Evolutionary conservation across 2,329 filamentous ascomycete genomes (phyloP).

Genomic region (Davidsoniella virescens): DNA sequence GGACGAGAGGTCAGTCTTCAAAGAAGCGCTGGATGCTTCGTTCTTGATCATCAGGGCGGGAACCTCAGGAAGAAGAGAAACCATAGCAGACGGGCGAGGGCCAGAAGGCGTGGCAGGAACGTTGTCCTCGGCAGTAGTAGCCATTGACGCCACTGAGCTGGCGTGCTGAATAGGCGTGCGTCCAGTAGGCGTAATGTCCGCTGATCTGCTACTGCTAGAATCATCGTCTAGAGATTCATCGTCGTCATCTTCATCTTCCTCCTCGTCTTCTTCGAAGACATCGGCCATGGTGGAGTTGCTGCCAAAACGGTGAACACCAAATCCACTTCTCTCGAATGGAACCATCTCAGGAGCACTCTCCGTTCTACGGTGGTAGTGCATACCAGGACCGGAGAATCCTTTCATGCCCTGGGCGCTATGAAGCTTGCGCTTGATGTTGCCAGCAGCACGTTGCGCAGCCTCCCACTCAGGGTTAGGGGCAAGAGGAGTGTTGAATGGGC

Average conservation of each 20-base stretch:
- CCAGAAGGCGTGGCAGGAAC: conserved; percentile 12
- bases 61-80: conserved; percentile 5
- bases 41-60: conserved; percentile 23
- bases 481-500: conserved; percentile 74
- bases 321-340: conserved; percentile 48
- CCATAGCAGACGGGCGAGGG: conserved; percentile 6
- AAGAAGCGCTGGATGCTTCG: conserved; percentile 31
- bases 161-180: conserved; percentile 10
- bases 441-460: conserved; percentile 43
- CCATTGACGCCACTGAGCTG: conserved; percentile 9
- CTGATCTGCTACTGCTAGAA: conserved; percentile 11
- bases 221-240: conserved; percentile 20
- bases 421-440: conserved; percentile 46
- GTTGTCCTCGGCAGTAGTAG: conserved; percentile 12
- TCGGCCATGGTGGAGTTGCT: conserved; percentile 66
- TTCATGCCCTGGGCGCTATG: conserved; percentile 62
- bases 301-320: conserved; percentile 44
- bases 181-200: conserved; percentile 10
- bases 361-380: conserved; percentile 61
- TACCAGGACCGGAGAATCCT: conserved; percentile 50
- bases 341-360: conserved; percentile 69
- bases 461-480: conserved; percentile 49
- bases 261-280: conserved; percentile 65
- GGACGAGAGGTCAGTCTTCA: conserved; percentile 21
- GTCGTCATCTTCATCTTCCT: conserved; percentile 47